Evolutionary conservation across 2,329 filamentous ascomycete species (phyloP), one percentile per base, ranked within the genome.

Genomic region (Monosporascus ibericus): DNA sequence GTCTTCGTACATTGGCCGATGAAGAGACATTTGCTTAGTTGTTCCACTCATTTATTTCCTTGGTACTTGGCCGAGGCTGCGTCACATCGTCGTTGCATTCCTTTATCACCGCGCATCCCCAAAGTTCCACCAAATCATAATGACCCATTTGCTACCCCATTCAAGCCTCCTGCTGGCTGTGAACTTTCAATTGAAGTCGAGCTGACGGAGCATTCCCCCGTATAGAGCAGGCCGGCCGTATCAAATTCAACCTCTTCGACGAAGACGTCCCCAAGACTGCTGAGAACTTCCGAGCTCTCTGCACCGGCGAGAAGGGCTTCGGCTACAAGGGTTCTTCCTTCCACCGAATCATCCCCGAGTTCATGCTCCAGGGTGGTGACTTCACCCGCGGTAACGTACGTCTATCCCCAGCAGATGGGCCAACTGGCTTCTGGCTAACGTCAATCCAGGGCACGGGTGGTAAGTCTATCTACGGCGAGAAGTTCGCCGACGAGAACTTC

Each of bases 291-390:
- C 82, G 81, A 63, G 84, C 84, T 71, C 87, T 94, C 68, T 91
- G 87, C 86, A 90, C 85, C 59, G 80, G 80, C 63, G 81, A 88
- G 79, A 84, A 90, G 76, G 89, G 88, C 68, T 86, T 88, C 73
- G 89, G 90, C 65, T 96, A 95, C 81, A 74, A 82, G 72, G 84
- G 83, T 69, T 94, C 89, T 64, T 80, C 81, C 62, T 95, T 95
- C 86, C 90, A 96, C 83, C 90, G 91, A 66, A 86, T 96, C 75
- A 95, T 95, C 75, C 88, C 88, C 64, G 73, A 90, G 53, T 95
- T 95, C 82, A 95, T 95, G 91, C 86, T 95, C 65, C 91, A 95
- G 82, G 91, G 90, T 72, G 90, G 90, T 82, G 90, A 95, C 82
- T 95, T 95, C 80, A 95, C 90, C 75, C 88, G 88, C 70, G 84